phyloP scores from a whole-genome alignment of 2,329 filamentous ascomycete species.

The Botryotinia globosa region DNA sequence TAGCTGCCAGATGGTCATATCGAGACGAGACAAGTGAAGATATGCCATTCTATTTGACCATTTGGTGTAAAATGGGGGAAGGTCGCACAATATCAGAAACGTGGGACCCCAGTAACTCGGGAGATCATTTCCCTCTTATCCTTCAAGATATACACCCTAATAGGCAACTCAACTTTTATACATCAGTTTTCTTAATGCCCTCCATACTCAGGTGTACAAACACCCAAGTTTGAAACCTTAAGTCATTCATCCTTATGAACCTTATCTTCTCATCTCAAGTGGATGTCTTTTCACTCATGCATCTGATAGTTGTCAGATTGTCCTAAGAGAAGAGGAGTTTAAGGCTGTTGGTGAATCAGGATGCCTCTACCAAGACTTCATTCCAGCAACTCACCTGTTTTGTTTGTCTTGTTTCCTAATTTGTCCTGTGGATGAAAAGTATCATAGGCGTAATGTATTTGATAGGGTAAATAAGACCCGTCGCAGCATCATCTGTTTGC shows the following conservation, averaged over 20 bases:
- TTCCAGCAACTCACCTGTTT: background rate
- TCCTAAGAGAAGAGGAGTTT: background rate
- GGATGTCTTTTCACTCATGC: background rate
- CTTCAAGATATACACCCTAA: background rate
- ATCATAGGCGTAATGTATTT: constrained; percentile 1
- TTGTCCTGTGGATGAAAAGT: background rate
- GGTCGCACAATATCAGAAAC: constrained; percentile 7
- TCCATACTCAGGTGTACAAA: background rate
- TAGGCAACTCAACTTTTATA: constrained; percentile 1
- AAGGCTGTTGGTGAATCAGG: background rate
- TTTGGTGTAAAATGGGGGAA: background rate
- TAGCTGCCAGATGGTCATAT: background rate
- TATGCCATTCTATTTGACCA: constrained; percentile 12
- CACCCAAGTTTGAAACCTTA: background rate
- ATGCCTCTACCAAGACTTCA: background rate
- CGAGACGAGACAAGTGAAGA: constrained; percentile 9
- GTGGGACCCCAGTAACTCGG: constrained; percentile 3
- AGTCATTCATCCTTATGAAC: background rate
- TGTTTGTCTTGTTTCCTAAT: constrained; percentile 6
- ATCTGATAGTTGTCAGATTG: constrained; percentile 11
- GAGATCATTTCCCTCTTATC: constrained; percentile 17
- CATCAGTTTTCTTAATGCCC: background rate
- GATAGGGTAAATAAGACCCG: constrained; percentile 12
- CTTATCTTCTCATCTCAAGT: background rate
- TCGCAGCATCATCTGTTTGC: background rate